Evolutionary conservation across 1,284 basidiomycete genomes (phyloP).

Genomic region (Tilletia caries): DNA sequence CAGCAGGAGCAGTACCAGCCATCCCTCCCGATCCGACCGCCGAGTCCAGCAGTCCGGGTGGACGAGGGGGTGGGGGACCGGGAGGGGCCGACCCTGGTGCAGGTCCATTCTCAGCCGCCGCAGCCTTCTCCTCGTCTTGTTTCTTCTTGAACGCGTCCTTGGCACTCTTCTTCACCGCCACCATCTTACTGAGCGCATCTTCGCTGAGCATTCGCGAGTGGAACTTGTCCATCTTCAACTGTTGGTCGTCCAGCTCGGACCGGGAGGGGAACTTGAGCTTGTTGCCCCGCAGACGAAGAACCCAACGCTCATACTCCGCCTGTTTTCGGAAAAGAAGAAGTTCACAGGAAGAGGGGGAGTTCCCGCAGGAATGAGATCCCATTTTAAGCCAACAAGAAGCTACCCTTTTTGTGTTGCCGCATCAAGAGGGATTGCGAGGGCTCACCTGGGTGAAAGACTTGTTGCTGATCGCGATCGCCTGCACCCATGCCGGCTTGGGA

Average conservation of each 20-base stretch:
- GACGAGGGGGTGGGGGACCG: conserved; percentile 3
- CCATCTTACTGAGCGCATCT: conserved; percentile 55
- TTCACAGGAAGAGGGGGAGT: conserved; percentile 1
- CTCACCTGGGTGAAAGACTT: conserved; percentile 62
- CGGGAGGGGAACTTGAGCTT: conserved; percentile 67
- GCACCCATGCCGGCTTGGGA: conserved; percentile 61
- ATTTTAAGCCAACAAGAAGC: no score
- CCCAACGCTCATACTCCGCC: conserved; percentile 71
- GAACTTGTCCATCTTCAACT: conserved; percentile 63
- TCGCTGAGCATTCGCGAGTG: conserved; percentile 69
- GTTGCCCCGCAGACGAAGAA: conserved; percentile 60
- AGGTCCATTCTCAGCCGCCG: neutral
- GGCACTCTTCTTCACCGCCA: neutral
- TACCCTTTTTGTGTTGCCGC: no score
- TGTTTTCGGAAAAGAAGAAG: conserved; percentile 52
- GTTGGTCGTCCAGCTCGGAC: conserved; percentile 66
- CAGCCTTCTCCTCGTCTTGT: neutral
- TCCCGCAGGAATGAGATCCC: no score
- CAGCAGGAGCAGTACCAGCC: neutral
- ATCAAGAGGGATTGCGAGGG: no score
- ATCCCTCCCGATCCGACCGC: conserved; percentile 12
- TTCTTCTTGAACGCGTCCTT: neutral
- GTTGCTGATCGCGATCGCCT: conserved; percentile 80
- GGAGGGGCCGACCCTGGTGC: neutral
- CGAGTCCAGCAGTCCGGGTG: neutral